These are phyloP conservation scores for Remersonia thermophila DNA, from an alignment of 2,329 filamentous ascomycete species.

Conservation along the genomic window DNA sequence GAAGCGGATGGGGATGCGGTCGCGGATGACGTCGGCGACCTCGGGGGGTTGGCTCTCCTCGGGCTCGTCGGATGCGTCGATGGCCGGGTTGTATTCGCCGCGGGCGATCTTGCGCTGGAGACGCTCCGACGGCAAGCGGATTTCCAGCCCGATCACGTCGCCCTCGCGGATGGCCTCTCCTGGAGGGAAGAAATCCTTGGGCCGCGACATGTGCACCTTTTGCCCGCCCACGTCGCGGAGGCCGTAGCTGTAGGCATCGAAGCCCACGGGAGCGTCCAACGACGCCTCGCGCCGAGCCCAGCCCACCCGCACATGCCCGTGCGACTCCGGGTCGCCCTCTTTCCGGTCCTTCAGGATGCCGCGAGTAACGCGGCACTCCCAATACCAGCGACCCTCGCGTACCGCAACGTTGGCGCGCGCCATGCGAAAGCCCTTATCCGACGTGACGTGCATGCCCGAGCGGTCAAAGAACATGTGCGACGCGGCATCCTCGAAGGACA, in stretches of 20 bases:
- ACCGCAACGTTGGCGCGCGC: conserved; percentile 82
- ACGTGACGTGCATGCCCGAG: conserved; percentile 65
- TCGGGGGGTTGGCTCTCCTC: conserved; percentile 41
- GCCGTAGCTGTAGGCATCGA: conserved; percentile 87
- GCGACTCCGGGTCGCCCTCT: conserved; percentile 34
- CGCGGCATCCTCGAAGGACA: conserved; percentile 88
- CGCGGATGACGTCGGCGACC: conserved; percentile 74
- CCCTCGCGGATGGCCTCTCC: conserved; percentile 74
- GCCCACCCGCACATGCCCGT: conserved; percentile 67
- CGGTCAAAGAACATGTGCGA: conserved; percentile 73
- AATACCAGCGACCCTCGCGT: conserved; percentile 83
- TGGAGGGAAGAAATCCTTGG: conserved; percentile 75
- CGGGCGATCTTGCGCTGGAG: conserved; percentile 81
- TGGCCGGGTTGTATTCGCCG: conserved; percentile 75
- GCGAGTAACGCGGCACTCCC: conserved; percentile 79
- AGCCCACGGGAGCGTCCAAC: conserved; percentile 72
- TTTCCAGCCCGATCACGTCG: conserved; percentile 88
- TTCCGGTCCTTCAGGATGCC: conserved; percentile 47
- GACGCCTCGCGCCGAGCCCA: conserved; percentile 74
- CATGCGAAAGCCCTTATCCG: conserved; percentile 87
- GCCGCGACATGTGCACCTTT: conserved; percentile 84
- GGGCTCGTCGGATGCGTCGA: conserved; percentile 51
- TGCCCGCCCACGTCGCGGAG: conserved; percentile 83
- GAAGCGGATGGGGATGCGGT: conserved; percentile 88
- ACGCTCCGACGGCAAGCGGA: conserved; percentile 72